Percentiles rank a stretch among this genome's conserved stretches.
Conservation (phyloP, 441 rosid species). For the Flueggea neowawraea region DNA sequence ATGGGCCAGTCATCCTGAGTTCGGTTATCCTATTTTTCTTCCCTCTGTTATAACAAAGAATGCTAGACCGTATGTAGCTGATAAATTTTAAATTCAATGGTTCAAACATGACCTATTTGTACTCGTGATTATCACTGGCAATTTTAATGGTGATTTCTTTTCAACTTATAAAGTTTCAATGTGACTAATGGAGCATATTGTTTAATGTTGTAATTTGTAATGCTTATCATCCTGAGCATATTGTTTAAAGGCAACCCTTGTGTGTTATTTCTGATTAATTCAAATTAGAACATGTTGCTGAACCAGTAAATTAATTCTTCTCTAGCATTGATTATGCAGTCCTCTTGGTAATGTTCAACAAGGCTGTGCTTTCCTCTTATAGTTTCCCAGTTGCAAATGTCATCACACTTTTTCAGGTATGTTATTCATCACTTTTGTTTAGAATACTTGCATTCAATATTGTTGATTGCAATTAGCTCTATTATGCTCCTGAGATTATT, state of each 20-base stretch:
- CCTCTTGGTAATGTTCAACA: slow-evolving; percentile 83
- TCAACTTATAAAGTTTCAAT: too few species aligned
- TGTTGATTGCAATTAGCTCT: background rate
- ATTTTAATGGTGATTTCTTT: background rate
- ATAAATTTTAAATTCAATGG: background rate
- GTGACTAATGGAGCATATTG: background rate
- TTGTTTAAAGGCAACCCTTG: background rate
- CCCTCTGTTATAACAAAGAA: background rate
- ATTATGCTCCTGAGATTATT: too few species aligned
- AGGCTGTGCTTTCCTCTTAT: slow-evolving; percentile 96
- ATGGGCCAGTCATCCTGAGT: too few species aligned
- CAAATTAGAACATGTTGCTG: too few species aligned
- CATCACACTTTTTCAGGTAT: slow-evolving; percentile 56
- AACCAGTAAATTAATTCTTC: too few species aligned
- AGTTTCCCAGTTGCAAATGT: slow-evolving; percentile 81
- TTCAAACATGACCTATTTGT: background rate
- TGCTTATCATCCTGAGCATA: too few species aligned
- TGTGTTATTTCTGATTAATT: background rate
- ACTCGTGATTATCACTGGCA: background rate
- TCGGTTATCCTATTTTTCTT: background rate
- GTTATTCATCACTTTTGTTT: background rate
- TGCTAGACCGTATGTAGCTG: background rate
- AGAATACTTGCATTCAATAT: background rate
- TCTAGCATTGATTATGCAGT: slow-evolving; percentile 40
- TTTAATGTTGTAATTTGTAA: background rate